A percentile compares a stretch with the other conserved stretches of the same genome.
Conservation (phyloP, 176 grass and related monocot species). For the Panicum miliaceum region DNA sequence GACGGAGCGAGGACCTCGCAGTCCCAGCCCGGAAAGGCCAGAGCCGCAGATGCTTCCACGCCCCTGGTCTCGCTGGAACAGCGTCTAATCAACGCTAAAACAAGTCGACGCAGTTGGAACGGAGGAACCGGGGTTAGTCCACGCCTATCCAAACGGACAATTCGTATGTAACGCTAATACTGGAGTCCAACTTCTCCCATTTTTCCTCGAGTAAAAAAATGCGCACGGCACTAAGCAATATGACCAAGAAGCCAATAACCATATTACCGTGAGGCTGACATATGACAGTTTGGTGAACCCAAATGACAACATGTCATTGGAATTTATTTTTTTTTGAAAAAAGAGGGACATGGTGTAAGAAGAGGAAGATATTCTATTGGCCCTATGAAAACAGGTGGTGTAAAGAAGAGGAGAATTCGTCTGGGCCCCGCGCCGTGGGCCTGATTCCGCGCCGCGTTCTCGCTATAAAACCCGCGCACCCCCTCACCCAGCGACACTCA, state of each 20-base stretch:
- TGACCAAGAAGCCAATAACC: neutral
- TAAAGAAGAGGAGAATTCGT: neutral
- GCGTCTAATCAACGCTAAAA: neutral
- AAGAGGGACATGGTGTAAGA: neutral
- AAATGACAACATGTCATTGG: neutral
- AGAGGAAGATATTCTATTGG: neutral
- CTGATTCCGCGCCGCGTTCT: neutral
- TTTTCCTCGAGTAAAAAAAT: neutral
- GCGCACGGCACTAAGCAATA: neutral
- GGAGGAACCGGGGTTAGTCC: neutral
- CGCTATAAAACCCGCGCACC: slow-evolving; percentile 29
- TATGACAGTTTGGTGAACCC: too few relatives aligned
- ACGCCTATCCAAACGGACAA: neutral
- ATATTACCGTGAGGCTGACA: neutral
- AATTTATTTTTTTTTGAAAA: neutral
- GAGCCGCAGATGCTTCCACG: neutral
- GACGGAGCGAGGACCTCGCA: neutral
- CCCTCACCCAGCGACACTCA: neutral
- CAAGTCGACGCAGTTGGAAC: neutral
- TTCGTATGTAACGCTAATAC: neutral
- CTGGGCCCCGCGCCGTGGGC: too few relatives aligned
- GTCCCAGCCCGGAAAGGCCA: neutral
- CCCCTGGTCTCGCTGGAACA: neutral
- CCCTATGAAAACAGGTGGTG: too few relatives aligned
- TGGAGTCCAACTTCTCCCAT: neutral